Percentiles rank a stretch among this genome's conserved stretches.
phyloP scores from a whole-genome alignment of 139 green algal genomes.

The Chlamydomonas asymmetrica region DNA sequence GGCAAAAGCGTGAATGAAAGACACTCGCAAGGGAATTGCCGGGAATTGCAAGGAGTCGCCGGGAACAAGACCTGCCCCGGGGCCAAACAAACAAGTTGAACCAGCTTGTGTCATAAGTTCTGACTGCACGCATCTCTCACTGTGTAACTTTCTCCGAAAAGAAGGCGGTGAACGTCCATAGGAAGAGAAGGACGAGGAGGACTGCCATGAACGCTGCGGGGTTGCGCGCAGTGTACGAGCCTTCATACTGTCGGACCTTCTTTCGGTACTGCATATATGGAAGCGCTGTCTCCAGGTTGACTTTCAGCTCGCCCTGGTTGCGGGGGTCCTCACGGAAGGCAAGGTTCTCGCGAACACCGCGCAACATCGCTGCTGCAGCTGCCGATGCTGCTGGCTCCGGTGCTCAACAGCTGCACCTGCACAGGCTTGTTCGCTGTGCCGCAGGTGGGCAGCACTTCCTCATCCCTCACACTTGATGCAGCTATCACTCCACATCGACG shows the following conservation, averaged over 20 bases:
- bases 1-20: neutral
- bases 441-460: too few species aligned
- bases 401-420: too few species aligned
- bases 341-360: too few species aligned
- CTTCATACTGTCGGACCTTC: constrained; percentile 15
- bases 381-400: too few species aligned
- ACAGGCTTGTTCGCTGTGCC: too few species aligned
- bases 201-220: neutral
- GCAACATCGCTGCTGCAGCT: too few species aligned
- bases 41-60: too few species aligned
- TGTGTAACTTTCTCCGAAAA: neutral
- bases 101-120: too few species aligned
- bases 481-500: too few species aligned
- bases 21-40: neutral
- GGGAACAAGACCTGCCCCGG: neutral
- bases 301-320: too few species aligned
- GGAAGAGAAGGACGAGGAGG: neutral
- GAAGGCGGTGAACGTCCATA: constrained; percentile 19
- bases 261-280: constrained; percentile 26
- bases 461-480: too few species aligned
- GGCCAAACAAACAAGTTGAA: neutral
- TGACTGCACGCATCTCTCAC: neutral
- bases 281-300: constrained; percentile 9
- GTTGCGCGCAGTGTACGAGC: constrained; percentile 7
- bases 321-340: too few species aligned